These are phyloP conservation scores for Cystobasidiaceae sp. DNA, from an alignment of 1,284 basidiomycete species.

Conservation along the genomic window DNA sequence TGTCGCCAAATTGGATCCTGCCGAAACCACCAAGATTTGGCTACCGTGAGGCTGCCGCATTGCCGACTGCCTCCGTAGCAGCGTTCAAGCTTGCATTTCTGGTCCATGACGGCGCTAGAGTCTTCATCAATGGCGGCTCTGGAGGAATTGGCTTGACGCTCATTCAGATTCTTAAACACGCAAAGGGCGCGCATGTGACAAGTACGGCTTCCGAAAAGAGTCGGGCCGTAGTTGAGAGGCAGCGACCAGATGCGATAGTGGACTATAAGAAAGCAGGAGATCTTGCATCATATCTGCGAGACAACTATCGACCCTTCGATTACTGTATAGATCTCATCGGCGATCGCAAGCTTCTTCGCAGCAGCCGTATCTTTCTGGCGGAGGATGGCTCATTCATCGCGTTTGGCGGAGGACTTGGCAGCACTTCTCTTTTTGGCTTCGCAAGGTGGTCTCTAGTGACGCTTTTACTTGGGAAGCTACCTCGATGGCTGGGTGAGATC, in stretches of 20 bases:
- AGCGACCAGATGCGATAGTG: not conserved
- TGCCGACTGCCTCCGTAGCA: not conserved
- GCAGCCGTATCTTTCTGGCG: not conserved
- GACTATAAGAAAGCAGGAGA: not conserved
- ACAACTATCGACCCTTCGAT: not conserved
- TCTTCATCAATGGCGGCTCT: slow-evolving; percentile 11
- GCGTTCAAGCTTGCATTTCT: not conserved
- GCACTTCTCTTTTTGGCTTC: not conserved
- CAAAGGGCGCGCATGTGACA: not conserved
- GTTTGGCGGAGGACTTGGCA: not conserved
- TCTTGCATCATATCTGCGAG: not conserved
- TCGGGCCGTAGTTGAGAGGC: not conserved
- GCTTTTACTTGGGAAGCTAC: not conserved
- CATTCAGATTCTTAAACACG: not conserved
- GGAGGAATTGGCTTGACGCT: not conserved
- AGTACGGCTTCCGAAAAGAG: not conserved
- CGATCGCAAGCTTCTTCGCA: not conserved
- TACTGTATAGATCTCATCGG: slow-evolving; percentile 10
- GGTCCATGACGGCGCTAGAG: not conserved
- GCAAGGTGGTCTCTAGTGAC: not conserved
- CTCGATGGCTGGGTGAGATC: not conserved
- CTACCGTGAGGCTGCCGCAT: not conserved
- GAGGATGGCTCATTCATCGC: not conserved
- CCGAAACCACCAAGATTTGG: not conserved
- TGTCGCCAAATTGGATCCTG: slow-evolving; percentile 4